Percentiles rank a stretch among this genome's conserved stretches.
These are phyloP conservation scores for Aspergillus pseudotamarii DNA, from an alignment of 2,329 filamentous ascomycete species.

Conservation along the genomic window DNA sequence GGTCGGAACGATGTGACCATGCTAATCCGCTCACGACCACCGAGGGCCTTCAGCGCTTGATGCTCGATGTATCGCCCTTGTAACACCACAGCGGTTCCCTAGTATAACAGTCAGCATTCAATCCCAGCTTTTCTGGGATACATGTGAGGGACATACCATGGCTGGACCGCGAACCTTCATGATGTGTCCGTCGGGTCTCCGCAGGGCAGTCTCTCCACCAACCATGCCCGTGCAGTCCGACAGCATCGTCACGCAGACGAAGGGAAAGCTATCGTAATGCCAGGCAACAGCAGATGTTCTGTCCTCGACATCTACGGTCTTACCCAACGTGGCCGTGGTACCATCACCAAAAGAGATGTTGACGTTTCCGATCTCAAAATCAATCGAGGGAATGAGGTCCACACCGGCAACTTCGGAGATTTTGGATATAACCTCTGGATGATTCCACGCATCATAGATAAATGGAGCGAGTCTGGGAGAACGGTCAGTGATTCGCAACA, in stretches of 20 bases:
- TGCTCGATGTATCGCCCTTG: slow-evolving; percentile 10
- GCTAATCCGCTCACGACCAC: slow-evolving; percentile 6
- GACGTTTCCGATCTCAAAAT: slow-evolving; percentile 63
- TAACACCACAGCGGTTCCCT: slow-evolving; percentile 2
- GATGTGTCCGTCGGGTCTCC: not conserved
- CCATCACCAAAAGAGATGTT: slow-evolving; percentile 52
- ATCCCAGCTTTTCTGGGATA: not conserved
- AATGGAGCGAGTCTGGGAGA: not conserved
- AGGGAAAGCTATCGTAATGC: slow-evolving; percentile 60
- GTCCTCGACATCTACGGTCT: not conserved
- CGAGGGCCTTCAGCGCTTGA: not conserved
- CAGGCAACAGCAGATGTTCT: slow-evolving; percentile 1
- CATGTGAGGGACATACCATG: not conserved
- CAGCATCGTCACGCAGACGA: slow-evolving; percentile 67
- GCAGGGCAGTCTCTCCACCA: slow-evolving; percentile 57
- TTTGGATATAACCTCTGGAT: slow-evolving; percentile 55
- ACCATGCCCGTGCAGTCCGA: slow-evolving; percentile 64
- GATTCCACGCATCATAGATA: slow-evolving; percentile 54
- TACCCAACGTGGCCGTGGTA: not conserved
- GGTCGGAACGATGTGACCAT: slow-evolving; percentile 3
- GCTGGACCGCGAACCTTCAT: slow-evolving; percentile 4
- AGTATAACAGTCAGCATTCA: not conserved
- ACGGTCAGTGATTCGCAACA: too few relatives aligned
- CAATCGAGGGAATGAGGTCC: slow-evolving; percentile 59
- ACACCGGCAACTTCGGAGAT: slow-evolving; percentile 61